Evolutionary conservation across 225 moss, liverwort and hornwort species (phyloP).

Genomic region (Polytrichum commune): DNA sequence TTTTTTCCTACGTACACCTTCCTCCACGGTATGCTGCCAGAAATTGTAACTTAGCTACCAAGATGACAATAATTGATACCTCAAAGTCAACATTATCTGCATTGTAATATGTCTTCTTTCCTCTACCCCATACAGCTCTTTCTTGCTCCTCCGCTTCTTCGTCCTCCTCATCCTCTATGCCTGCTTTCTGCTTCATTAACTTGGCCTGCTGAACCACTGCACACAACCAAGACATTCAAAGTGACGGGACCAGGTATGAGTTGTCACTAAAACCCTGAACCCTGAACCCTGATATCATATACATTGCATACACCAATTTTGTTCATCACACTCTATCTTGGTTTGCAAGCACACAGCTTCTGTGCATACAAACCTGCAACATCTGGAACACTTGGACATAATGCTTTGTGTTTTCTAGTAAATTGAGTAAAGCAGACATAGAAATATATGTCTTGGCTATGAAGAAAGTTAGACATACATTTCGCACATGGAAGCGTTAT

Average conservation of each 20-base stretch:
- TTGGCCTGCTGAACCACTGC: constrained; percentile 71
- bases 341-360: not conserved
- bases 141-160: constrained; percentile 70
- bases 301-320: not conserved
- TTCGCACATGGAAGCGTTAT: no score
- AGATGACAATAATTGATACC: constrained; percentile 25
- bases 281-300: not conserved
- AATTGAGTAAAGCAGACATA: not conserved
- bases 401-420: not conserved
- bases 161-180: constrained; percentile 66
- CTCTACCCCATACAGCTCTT: constrained; percentile 77
- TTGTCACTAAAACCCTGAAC: not conserved
- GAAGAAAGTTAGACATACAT: no score
- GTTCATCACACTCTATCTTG: not conserved
- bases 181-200: constrained; percentile 74
- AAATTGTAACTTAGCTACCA: no score
- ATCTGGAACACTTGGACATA: not conserved
- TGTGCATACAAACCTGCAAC: no score
- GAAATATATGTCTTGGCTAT: no score
- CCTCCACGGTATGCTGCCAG: no score
- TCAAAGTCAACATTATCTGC: constrained; percentile 92
- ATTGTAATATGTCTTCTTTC: constrained; percentile 78
- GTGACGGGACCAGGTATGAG: not conserved
- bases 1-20: no score
- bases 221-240: not conserved